Conservation (phyloP, 805 yeast genomes). For the Wickerhamomyces chaumierensis region DNA sequence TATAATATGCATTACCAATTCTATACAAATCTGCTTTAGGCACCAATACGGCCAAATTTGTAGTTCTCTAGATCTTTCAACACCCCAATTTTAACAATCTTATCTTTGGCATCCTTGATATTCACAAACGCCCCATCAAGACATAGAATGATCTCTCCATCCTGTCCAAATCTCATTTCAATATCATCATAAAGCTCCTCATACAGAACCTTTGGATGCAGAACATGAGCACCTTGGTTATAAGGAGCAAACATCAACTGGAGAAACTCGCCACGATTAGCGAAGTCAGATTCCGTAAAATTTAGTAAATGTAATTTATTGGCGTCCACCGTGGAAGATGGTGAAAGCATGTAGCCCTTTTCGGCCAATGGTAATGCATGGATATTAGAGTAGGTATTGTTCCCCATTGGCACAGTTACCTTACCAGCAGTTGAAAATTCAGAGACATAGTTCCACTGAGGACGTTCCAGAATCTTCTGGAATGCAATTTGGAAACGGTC, state of each 20-base stretch:
- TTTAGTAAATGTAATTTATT: conserved; percentile 11
- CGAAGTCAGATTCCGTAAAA: not conserved
- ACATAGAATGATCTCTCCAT: conserved; percentile 8
- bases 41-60: conserved; percentile 6
- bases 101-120: conserved; percentile 12
- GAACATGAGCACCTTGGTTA: conserved; percentile 9
- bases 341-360: conserved; percentile 14
- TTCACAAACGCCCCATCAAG: conserved; percentile 14
- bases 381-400: conserved; percentile 8
- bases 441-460: not conserved
- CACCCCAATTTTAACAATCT: conserved; percentile 7
- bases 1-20: too few relatives aligned
- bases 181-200: conserved; percentile 2
- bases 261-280: conserved; percentile 4
- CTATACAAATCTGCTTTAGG: not conserved
- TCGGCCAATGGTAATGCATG: conserved; percentile 13
- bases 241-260: conserved; percentile 11
- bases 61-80: conserved; percentile 3
- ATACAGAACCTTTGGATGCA: conserved; percentile 5
- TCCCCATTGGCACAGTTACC: not conserved
- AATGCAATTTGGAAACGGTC: conserved; percentile 69
- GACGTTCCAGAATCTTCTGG: conserved; percentile 22
- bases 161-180: conserved; percentile 6
- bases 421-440: conserved; percentile 2
- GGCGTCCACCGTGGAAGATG: conserved; percentile 10